Evolutionary conservation across 129 eudicot species (phyloP), one percentile per base, ranked within the genome.

Genomic region (Chrysanthemum makinoi): DNA sequence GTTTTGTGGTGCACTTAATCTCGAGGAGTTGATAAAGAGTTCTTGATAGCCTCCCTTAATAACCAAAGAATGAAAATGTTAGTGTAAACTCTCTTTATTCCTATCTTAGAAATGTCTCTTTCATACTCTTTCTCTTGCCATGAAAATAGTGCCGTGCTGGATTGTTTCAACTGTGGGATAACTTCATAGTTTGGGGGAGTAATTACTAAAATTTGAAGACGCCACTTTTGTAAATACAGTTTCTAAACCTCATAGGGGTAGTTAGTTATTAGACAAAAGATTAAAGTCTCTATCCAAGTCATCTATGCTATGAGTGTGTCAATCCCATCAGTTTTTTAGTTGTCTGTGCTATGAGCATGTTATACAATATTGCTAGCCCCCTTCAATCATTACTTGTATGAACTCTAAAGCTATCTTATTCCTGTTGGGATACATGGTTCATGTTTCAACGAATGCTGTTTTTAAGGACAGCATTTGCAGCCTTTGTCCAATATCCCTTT

Each of bases 31-130:
- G 50, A 26, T 53, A 63, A 69, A 35, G 62, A 69, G 30, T 6
- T 69, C 62, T 52, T 53, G 73, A 52, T 26, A n/a, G 61, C 50
- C 50, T 53, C 46, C 46, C 10, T 18, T 51, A 52, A 28, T 51
- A n/a, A 35, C 26, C 26, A 49, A 51, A 68, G 10, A 14, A 48
- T 67, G 72, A 50, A 68, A 68, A 7, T 20, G 22, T 49, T 14
- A 5, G 52, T 28, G 49, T 68, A 52, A 28, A 28, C 73, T 13
- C 73, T 28, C 48, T 66, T 46, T 10, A 44, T 20, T 43, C 55
- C 22, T 19, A 46, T 2, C 56, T 18, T 66, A 46, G 4, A 30
- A 28, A 49, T 13, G 2, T 33, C 67, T 28, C 35, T 12, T 62
- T 6, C 48, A 0, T 28, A 28, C 33, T 28, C 33, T 28, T 4